phyloP scores from a whole-genome alignment of 345 rosid species.

The Brassica carinata region DNA sequence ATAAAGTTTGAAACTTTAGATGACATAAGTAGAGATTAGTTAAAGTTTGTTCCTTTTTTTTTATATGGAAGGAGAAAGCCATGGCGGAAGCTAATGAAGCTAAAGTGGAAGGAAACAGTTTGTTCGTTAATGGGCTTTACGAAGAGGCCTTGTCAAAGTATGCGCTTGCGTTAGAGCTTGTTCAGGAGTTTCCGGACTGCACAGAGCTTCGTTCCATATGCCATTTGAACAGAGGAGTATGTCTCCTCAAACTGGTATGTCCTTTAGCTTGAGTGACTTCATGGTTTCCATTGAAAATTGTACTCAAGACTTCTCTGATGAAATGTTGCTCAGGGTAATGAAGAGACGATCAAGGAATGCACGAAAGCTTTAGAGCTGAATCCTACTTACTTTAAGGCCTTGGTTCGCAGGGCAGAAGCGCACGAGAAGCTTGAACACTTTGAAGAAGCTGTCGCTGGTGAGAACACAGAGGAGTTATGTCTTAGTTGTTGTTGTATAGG shows the following conservation, averaged over 20 bases:
- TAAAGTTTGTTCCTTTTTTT: background rate
- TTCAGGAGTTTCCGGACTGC: slow-evolving; percentile 45
- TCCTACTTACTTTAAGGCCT: slow-evolving; percentile 72
- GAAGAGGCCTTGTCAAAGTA: slow-evolving; percentile 85
- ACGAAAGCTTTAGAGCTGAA: slow-evolving; percentile 80
- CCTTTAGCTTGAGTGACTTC: background rate
- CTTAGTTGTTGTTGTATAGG: slow-evolving; percentile 12
- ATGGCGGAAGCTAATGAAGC: background rate
- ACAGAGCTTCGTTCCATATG: slow-evolving; percentile 73
- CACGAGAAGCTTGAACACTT: slow-evolving; percentile 85
- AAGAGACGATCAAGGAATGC: slow-evolving; percentile 85
- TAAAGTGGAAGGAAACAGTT: slow-evolving; percentile 33
- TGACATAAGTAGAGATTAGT: background rate
- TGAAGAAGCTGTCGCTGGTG: slow-evolving; percentile 90
- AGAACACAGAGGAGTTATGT: slow-evolving; percentile 17
- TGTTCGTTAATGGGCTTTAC: slow-evolving; percentile 64
- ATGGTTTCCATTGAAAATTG: no score
- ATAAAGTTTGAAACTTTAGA: background rate
- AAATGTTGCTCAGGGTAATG: slow-evolving; percentile 53
- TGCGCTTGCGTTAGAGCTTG: slow-evolving; percentile 58
- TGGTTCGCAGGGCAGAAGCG: slow-evolving; percentile 82
- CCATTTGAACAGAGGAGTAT: slow-evolving; percentile 71
- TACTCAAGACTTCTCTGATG: slow-evolving; percentile 10
- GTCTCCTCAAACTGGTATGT: slow-evolving; percentile 78
- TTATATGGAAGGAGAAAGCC: slow-evolving; percentile 51